These are phyloP conservation scores for Carnegiea gigantea DNA, from an alignment of 179 eudicot species.

Conservation along the genomic window DNA sequence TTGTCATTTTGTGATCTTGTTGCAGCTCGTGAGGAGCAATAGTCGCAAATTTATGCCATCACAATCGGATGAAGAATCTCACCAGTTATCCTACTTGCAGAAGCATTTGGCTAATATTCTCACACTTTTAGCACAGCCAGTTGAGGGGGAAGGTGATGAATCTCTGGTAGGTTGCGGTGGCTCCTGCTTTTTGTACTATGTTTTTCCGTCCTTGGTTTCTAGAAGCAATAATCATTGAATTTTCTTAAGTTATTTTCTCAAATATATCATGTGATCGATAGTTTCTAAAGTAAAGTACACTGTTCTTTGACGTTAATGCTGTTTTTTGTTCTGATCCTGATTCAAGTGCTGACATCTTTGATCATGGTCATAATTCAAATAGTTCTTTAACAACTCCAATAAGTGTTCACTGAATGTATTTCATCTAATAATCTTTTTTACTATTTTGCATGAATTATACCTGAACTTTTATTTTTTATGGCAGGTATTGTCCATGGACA, in stretches of 20 bases:
- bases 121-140: conserved; percentile 75
- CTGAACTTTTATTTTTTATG: conserved; percentile 13
- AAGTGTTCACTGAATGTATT: neutral
- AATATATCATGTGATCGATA: neutral
- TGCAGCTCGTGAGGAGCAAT: conserved; percentile 95
- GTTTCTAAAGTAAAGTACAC: neutral
- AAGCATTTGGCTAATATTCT: conserved; percentile 87
- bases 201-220: neutral
- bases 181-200: conserved; percentile 12
- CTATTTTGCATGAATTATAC: neutral
- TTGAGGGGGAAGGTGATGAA: conserved; percentile 83
- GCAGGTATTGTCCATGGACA: conserved; percentile 90
- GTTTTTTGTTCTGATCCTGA: neutral
- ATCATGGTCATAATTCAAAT: neutral
- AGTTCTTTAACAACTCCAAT: neutral
- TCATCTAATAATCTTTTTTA: neutral
- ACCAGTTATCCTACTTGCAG: conserved; percentile 88
- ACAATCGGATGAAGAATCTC: conserved; percentile 96
- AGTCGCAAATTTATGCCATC: conserved; percentile 95
- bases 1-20: neutral
- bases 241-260: neutral
- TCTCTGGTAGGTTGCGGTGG: conserved; percentile 57
- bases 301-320: neutral
- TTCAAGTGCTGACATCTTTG: neutral
- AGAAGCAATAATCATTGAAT: neutral